Base-by-base conservation (phyloP, 2,329 filamentous ascomycete species). In the Colletotrichum zoysiae region DNA sequence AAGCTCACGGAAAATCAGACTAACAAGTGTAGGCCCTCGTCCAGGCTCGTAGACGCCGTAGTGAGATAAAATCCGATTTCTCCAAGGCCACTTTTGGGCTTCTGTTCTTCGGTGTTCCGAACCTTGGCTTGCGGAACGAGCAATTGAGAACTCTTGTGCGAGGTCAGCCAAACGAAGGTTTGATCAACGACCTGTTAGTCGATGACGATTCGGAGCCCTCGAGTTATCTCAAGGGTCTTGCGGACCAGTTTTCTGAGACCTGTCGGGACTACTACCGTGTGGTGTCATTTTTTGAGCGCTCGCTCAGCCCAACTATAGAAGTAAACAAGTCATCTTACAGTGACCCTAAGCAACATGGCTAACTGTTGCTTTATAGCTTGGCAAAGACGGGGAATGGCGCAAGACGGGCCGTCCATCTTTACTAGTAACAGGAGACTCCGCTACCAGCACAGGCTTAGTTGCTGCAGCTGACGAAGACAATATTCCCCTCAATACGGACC, bases 71-170 rank as follows among this genome's bases (percentile, higher is more conserved):
- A 40, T 26, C 50, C 9, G 48, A 73, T 20, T 12, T 77, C 3
- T 74, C 62, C 8, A 69, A 73, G 30, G 70, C 76, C 0, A 77
- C 74, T 33, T 75, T 70, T 46, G 76, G 75, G 12, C 30, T 78
- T 53, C 23, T 79, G 16, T 75, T 79, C 40, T 79, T 79, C 51
- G 77, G 77, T 16, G 76, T 79, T 8, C 78, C 77, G 8, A 78
- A 80, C 14, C 74, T 74, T 33, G 77, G 78, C 2, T 62, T 78
- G 18, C 65, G 74, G 40, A 75, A 77, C 46, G 35, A 73, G 3
- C 73, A 74, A 38, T 59, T 79, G 23, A 48, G 46, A 16, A 73
- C 60, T 33, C 48, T 79, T 23, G 75, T 78, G 0, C 60, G 66
- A 23, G 75, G 75, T 5, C 73, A 77, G 44, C 77, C 77, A 1